A percentile compares a stretch with the other conserved stretches of the same genome.
Evolutionary conservation across 768 basidiomycete species (phyloP).

Genomic region (Lactarius hengduanensis): DNA sequence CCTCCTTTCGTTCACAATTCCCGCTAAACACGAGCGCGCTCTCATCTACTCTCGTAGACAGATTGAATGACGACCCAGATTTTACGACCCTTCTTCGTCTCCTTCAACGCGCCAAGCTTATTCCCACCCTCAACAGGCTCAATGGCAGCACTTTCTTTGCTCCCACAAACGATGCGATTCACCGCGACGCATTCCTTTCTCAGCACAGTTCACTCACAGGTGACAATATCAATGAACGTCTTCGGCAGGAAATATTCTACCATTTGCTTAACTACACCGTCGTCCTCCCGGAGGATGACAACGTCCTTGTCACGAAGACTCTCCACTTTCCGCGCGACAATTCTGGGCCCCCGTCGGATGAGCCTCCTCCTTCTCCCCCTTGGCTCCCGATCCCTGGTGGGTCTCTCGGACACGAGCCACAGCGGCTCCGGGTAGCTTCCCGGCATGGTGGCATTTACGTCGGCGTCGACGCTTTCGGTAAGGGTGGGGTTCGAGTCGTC

Average conservation of each 20-base stretch:
- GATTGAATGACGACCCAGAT: slow-evolving; percentile 70
- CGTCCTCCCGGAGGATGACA: slow-evolving; percentile 43
- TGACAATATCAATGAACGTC: slow-evolving; percentile 80
- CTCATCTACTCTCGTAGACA: slow-evolving; percentile 72
- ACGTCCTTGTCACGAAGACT: slow-evolving; percentile 50
- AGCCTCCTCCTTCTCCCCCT: slow-evolving; percentile 74
- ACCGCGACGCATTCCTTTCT: slow-evolving; percentile 46
- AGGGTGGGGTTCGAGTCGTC: slow-evolving; percentile 66
- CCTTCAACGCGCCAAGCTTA: slow-evolving; percentile 80
- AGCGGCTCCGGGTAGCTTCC: slow-evolving; percentile 67
- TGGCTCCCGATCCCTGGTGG: slow-evolving; percentile 87
- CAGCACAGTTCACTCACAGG: slow-evolving; percentile 42
- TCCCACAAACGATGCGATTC: slow-evolving; percentile 90
- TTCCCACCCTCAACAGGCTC: slow-evolving; percentile 89
- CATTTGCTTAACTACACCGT: slow-evolving; percentile 87
- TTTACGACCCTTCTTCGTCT: slow-evolving; percentile 73
- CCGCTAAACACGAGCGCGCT: slow-evolving; percentile 32
- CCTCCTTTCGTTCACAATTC: slow-evolving; percentile 41
- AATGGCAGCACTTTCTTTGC: slow-evolving; percentile 87
- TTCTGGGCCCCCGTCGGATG: slow-evolving; percentile 57
- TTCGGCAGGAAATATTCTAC: slow-evolving; percentile 92
- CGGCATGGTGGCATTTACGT: slow-evolving; percentile 52
- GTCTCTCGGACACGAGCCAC: slow-evolving; percentile 75
- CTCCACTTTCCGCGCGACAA: slow-evolving; percentile 67
- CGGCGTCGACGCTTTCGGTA: slow-evolving; percentile 76